A percentile compares a stretch with the other conserved stretches of the same genome.
Conservation (phyloP, 2,329 filamentous ascomycete species). For the Leptosphaerulina australis region DNA sequence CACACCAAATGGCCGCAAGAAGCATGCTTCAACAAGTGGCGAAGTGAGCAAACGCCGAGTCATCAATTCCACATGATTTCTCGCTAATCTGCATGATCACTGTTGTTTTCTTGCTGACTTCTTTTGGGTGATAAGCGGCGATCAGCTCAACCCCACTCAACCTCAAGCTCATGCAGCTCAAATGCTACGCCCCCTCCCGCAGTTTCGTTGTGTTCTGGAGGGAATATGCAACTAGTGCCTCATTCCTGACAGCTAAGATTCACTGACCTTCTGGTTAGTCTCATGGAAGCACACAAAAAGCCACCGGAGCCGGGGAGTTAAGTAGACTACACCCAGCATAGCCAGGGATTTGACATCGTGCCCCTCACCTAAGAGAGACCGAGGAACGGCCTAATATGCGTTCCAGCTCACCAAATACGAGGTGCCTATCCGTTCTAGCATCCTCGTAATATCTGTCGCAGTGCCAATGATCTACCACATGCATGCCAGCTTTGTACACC, state of each 20-base stretch:
- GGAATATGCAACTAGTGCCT: slow-evolving; percentile 8
- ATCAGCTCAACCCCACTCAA: slow-evolving; percentile 4
- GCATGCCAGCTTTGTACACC: slow-evolving; percentile 11
- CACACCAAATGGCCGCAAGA: background rate
- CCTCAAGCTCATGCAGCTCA: background rate
- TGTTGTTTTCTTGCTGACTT: background rate
- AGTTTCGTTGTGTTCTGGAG: slow-evolving; percentile 4
- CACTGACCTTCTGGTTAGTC: background rate
- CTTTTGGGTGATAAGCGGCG: background rate
- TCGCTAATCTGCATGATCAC: too few relatives aligned
- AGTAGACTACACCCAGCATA: slow-evolving; percentile 4
- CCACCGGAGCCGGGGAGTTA: background rate
- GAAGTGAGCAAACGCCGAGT: too few relatives aligned
- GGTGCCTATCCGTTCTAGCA: slow-evolving; percentile 3
- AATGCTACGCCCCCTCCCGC: background rate
- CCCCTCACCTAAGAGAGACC: slow-evolving; percentile 11
- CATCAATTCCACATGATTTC: too few relatives aligned
- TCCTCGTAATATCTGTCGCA: background rate
- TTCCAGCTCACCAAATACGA: slow-evolving; percentile 8
- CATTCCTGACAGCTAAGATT: slow-evolving; percentile 6
- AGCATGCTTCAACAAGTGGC: background rate
- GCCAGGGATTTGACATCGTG: slow-evolving; percentile 1
- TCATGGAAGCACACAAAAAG: background rate
- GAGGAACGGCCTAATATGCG: slow-evolving; percentile 10
- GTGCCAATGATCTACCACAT: slow-evolving; percentile 1